A percentile compares a stretch with the other conserved stretches of the same genome.
Conservation (phyloP, 2,329 filamentous ascomycete species). For the Rhytidhysteron rufulum region DNA sequence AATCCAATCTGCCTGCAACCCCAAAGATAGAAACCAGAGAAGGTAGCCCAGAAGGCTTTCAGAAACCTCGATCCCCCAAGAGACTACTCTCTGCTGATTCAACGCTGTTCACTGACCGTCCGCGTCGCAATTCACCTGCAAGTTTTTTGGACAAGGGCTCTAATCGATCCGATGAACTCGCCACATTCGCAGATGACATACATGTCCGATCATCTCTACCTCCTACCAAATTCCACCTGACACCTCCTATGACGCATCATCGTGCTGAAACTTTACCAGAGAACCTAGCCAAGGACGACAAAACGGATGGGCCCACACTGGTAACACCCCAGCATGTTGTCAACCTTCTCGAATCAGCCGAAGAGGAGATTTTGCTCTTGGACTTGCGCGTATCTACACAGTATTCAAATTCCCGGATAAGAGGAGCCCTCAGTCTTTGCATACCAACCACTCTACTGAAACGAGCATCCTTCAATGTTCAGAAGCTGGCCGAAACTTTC, state of each 20-base stretch:
- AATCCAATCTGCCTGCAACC: slow-evolving; percentile 13
- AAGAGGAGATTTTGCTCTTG: slow-evolving; percentile 64
- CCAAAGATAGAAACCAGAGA: slow-evolving; percentile 9
- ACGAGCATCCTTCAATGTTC: slow-evolving; percentile 80
- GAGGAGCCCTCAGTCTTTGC: slow-evolving; percentile 83
- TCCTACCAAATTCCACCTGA: slow-evolving; percentile 4
- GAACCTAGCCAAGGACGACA: slow-evolving; percentile 18
- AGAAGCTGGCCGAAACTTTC: slow-evolving; percentile 85
- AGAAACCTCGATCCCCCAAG: slow-evolving; percentile 45
- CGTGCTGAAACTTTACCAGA: slow-evolving; percentile 47
- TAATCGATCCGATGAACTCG: slow-evolving; percentile 29
- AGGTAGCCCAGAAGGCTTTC: not conserved
- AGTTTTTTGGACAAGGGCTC: slow-evolving; percentile 34
- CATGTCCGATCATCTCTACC: slow-evolving; percentile 30
- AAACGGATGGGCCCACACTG: slow-evolving; percentile 35
- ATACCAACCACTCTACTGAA: slow-evolving; percentile 94
- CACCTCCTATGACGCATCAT: slow-evolving; percentile 18
- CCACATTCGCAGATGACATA: slow-evolving; percentile 31
- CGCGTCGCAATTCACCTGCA: slow-evolving; percentile 47
- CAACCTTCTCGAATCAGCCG: slow-evolving; percentile 44
- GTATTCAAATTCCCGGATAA: slow-evolving; percentile 70
- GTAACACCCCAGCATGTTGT: slow-evolving; percentile 47
- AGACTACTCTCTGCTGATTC: slow-evolving; percentile 46
- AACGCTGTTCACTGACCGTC: slow-evolving; percentile 37
- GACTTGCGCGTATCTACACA: slow-evolving; percentile 86